Base-by-base conservation (phyloP, 2,329 filamentous ascomycete species). In the Diaporthe vexans region DNA sequence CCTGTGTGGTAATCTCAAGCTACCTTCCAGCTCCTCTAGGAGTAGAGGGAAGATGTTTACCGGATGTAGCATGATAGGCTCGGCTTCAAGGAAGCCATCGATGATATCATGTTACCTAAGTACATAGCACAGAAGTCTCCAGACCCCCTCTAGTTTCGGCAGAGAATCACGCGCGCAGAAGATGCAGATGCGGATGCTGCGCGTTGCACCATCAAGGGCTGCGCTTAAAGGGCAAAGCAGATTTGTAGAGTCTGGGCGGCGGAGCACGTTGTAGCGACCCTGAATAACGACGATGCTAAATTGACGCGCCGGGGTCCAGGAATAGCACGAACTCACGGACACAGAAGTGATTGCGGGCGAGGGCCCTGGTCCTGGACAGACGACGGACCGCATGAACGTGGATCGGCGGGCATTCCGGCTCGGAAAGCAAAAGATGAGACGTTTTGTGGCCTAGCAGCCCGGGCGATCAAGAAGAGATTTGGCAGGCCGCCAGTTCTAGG, bases 351-450 rank as follows among this genome's bases (percentile, higher is more conserved):
- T 35, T 24, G 48, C 10, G 61, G 26, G 43, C 7, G n/a, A 10
- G 8, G 29, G 46, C 63, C 63, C 46, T 67, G 46, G 46, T 26
- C 63, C 63, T 37, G 63, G 63, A 67, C 63, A 11, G 46, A 37
- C 46, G 21, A 52, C 46, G 63, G 63, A 51, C 33, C 46, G 63
- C 63, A 52, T 67, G 46, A 67, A 67, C 43, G 46, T 52, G 29
- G 63, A 40, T 68, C 63, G 48, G 48, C 63, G 33, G 63, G 29
- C 48, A 54, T 33, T 40, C 63, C 63, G 63, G 63, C 33, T 54
- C 48, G 63, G 46, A 26, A 54, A 52, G 48, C 46, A 26, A 52
- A 29, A 68, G 63, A 68, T 68, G 63, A 68, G 63, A 68, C 46
- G 63, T 67, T 67, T 67, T 67, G 21, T 52, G 46, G 63, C 46